Conservation (phyloP, 169 alveolate genomes). For the Plasmodium yoelii region DNA sequence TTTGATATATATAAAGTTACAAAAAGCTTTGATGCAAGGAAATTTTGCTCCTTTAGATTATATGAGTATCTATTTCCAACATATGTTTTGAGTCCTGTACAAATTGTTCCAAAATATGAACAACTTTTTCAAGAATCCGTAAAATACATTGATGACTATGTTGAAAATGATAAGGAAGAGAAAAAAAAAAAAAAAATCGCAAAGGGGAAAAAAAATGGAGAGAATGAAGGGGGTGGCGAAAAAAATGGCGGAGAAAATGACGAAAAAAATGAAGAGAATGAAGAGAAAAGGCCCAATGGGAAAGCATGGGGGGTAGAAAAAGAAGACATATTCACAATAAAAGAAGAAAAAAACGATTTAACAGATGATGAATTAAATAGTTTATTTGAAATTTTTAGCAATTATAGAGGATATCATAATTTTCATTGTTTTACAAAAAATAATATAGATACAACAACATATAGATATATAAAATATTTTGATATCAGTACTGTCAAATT, state of each 20-base stretch:
- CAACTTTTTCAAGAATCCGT: slow-evolving; percentile 31
- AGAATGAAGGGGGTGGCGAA: neutral
- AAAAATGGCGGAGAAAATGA: neutral
- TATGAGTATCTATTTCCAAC: slow-evolving; percentile 88
- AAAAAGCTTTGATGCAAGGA: slow-evolving; percentile 89
- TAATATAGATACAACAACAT: slow-evolving; percentile 80
- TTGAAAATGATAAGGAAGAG: slow-evolving; percentile 10
- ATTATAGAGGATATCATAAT: slow-evolving; percentile 86
- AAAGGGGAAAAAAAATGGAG: neutral
- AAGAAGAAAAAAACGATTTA: slow-evolving; percentile 68
- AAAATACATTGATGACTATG: slow-evolving; percentile 37
- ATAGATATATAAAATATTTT: slow-evolving; percentile 85
- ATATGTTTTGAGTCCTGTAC: slow-evolving; percentile 76
- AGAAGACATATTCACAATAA: slow-evolving; percentile 36
- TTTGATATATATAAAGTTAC: slow-evolving; percentile 86
- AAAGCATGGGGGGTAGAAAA: neutral
- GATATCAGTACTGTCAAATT: slow-evolving; percentile 69
- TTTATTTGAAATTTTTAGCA: slow-evolving; percentile 78
- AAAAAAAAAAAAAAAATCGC: neutral
- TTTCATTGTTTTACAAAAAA: slow-evolving; percentile 86
- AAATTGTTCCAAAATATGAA: slow-evolving; percentile 47
- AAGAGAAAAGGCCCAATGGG: neutral
- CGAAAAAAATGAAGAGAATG: neutral
- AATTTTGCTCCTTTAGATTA: slow-evolving; percentile 87
- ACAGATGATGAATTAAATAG: slow-evolving; percentile 78